Conservation (phyloP, 805 yeast genomes). For the Lachancea fermentati region DNA sequence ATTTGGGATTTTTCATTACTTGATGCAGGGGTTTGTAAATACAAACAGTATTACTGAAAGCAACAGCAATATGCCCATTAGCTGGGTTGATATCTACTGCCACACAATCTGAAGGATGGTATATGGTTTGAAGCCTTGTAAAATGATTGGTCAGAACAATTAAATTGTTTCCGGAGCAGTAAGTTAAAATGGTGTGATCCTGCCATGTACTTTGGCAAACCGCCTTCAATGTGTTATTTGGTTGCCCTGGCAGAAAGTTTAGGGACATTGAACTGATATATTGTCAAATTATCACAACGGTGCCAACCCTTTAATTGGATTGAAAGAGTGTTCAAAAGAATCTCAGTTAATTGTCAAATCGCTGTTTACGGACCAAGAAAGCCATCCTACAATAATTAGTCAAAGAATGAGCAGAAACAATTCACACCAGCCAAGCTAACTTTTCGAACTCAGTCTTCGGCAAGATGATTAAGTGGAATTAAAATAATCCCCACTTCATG, state of each 20-base stretch:
- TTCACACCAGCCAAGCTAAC: no score
- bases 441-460: no score
- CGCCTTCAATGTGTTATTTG: slow-evolving; percentile 51
- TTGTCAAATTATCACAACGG: not conserved
- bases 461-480: no score
- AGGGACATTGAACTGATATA: slow-evolving; percentile 42
- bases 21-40: slow-evolving; percentile 54
- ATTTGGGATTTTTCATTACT: slow-evolving; percentile 38
- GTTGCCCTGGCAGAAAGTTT: slow-evolving; percentile 81
- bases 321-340: not conserved
- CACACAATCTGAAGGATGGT: slow-evolving; percentile 58
- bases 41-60: slow-evolving; percentile 38
- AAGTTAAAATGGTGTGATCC: slow-evolving; percentile 54
- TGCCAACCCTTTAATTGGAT: not conserved
- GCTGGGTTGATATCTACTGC: slow-evolving; percentile 58
- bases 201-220: slow-evolving; percentile 63
- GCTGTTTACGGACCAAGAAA: not conserved
- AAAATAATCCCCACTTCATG: not conserved
- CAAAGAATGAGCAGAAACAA: no score
- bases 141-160: slow-evolving; percentile 53
- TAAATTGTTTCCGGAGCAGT: slow-evolving; percentile 85
- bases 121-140: slow-evolving; percentile 66
- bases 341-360: no score
- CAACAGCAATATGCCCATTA: slow-evolving; percentile 59
- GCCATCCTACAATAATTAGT: no score